Conservation (phyloP, 2,329 filamentous ascomycete species). For the Fusarium sterilihyphosum region DNA sequence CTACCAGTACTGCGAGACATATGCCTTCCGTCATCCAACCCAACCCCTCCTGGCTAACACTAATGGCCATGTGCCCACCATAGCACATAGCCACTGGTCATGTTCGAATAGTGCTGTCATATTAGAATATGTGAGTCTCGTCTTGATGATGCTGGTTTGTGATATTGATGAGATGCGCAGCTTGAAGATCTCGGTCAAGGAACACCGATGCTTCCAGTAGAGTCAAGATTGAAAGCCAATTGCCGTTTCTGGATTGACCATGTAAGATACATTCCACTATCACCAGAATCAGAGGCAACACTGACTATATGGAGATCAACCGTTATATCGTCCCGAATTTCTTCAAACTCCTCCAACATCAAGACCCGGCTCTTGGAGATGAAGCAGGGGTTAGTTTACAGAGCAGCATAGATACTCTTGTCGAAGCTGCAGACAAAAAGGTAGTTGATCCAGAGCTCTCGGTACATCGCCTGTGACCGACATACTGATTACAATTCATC, state of each 20-base stretch:
- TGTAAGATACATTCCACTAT: conserved; percentile 52
- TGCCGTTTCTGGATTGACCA: conserved; percentile 85
- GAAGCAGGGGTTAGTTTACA: conserved; percentile 70
- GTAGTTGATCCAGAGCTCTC: conserved; percentile 36
- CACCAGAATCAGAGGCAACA: background rate
- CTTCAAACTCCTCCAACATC: conserved; percentile 76
- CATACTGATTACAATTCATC: background rate
- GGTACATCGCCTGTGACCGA: background rate
- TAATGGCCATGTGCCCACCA: conserved; percentile 77
- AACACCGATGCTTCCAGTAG: conserved; percentile 70
- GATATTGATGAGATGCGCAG: conserved; percentile 42
- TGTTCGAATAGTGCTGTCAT: conserved; percentile 85
- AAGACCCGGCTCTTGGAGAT: conserved; percentile 67
- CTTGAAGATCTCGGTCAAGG: conserved; percentile 77
- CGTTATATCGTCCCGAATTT: conserved; percentile 79
- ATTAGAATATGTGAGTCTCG: conserved; percentile 77
- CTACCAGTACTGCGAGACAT: conserved; percentile 89
- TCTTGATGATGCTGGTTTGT: background rate
- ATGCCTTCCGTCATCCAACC: conserved; percentile 75
- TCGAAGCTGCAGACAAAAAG: conserved; percentile 59
- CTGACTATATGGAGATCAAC: conserved; percentile 67
- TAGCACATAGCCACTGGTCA: conserved; percentile 82
- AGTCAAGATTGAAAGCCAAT: conserved; percentile 74
- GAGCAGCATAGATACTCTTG: conserved; percentile 65
- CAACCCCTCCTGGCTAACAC: conserved; percentile 78